phyloP scores from a whole-genome alignment of 2,329 filamentous ascomycete species.

The Lecanosticta acicola region DNA sequence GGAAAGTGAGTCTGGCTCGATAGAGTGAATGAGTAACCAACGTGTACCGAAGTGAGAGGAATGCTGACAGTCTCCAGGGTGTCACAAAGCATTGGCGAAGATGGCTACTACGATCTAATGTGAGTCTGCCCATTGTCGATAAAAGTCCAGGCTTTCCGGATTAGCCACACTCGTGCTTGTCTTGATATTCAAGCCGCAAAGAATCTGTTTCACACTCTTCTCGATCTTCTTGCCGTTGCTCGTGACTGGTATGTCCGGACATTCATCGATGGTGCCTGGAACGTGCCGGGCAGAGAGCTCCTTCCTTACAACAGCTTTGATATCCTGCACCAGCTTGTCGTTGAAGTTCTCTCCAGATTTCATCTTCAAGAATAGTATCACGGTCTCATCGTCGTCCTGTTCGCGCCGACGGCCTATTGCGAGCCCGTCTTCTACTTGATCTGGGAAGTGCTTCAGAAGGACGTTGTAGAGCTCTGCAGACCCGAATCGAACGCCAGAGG shows the following conservation, averaged over 20 bases:
- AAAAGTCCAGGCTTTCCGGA: constrained; percentile 81
- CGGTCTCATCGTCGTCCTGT: constrained; percentile 73
- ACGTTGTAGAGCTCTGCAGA: constrained; percentile 95
- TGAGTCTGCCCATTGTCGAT: constrained; percentile 65
- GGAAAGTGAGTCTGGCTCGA: too few relatives aligned
- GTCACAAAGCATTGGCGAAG: too few relatives aligned
- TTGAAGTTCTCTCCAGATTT: constrained; percentile 52
- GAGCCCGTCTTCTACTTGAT: constrained; percentile 75
- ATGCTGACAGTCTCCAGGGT: too few relatives aligned
- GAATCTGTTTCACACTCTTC: constrained; percentile 90
- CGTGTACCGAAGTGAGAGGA: too few relatives aligned
- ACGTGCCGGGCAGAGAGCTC: constrained; percentile 88
- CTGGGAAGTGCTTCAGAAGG: constrained; percentile 74
- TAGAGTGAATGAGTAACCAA: too few relatives aligned
- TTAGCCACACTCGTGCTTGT: constrained; percentile 93
- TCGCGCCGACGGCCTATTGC: constrained; percentile 73
- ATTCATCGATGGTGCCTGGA: constrained; percentile 74
- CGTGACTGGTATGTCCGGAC: constrained; percentile 82
- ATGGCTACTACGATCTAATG: constrained; percentile 31
- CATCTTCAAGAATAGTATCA: constrained; percentile 84
- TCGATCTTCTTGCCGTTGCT: constrained; percentile 98
- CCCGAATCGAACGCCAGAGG: constrained; percentile 83
- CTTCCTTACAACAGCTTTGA: constrained; percentile 64
- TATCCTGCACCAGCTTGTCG: constrained; percentile 54
- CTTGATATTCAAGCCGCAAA: constrained; percentile 80